These are phyloP conservation scores for Pigoraptor vietnamica DNA, from an alignment of 78 protist genomes.

Conservation along the genomic window DNA sequence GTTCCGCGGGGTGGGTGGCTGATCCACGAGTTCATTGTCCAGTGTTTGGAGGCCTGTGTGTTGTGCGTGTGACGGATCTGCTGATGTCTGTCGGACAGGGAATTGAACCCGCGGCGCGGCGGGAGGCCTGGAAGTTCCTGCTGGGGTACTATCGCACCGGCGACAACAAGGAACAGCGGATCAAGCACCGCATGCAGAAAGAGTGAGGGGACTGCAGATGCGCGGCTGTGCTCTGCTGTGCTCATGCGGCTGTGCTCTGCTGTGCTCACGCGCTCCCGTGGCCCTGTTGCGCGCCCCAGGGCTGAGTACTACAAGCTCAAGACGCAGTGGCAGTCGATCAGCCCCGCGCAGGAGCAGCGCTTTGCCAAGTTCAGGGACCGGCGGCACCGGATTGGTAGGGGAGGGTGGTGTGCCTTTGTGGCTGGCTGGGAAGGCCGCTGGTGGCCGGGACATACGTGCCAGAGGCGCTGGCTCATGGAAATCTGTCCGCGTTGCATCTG, in stretches of 20 bases:
- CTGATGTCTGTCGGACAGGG: not conserved
- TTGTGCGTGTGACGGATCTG: too few relatives aligned
- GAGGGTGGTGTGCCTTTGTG: not conserved
- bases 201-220: too few relatives aligned
- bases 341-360: not conserved
- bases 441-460: too few relatives aligned
- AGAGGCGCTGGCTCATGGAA: too few relatives aligned
- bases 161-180: not conserved
- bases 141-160: not conserved
- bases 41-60: not conserved
- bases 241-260: too few relatives aligned
- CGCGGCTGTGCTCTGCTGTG: too few relatives aligned
- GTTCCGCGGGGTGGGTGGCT: not conserved
- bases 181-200: not conserved
- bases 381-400: not conserved
- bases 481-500: too few relatives aligned
- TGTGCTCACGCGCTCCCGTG: not conserved
- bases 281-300: not conserved
- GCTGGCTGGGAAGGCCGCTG: too few relatives aligned
- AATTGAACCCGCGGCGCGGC: not conserved
- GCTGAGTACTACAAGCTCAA: not conserved
- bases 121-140: not conserved
- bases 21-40: too few relatives aligned
- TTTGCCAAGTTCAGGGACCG: not conserved
- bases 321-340: not conserved